A percentile compares a stretch with the other conserved stretches of the same genome.
Conservation (phyloP, 805 yeast genomes). For the Starmerella etchellsii region DNA sequence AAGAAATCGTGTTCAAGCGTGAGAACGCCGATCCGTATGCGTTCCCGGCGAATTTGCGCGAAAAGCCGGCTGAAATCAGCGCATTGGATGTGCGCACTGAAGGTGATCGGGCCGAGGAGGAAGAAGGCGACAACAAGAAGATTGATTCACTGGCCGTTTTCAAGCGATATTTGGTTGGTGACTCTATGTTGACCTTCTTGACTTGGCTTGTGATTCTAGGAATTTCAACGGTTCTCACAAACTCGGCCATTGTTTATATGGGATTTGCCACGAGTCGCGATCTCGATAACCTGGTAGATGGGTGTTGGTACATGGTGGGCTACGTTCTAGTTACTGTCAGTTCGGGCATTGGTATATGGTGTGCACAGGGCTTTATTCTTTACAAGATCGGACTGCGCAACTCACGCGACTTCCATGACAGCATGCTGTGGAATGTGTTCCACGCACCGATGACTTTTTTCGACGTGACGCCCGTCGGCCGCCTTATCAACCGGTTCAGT, state of each 20-base stretch:
- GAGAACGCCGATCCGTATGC: conserved; percentile 6
- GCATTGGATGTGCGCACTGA: conserved; percentile 10
- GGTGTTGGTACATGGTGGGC: conserved; percentile 47
- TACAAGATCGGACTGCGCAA: conserved; percentile 33
- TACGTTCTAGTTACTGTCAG: conserved; percentile 39
- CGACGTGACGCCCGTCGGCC: conserved; percentile 71
- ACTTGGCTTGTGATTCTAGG: conserved; percentile 28
- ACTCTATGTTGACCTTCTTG: not conserved
- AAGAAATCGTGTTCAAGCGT: conserved; percentile 44
- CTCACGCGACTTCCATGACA: conserved; percentile 35
- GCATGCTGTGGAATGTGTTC: conserved; percentile 42
- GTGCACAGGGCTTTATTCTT: conserved; percentile 37
- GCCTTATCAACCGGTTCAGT: conserved; percentile 65
- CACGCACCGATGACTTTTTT: conserved; percentile 65
- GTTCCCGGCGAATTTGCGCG: conserved; percentile 8
- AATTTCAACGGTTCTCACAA: conserved; percentile 22
- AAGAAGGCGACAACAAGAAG: conserved; percentile 8
- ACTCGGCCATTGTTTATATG: conserved; percentile 15
- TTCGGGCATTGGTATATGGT: conserved; percentile 20
- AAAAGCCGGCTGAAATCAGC: conserved; percentile 6
- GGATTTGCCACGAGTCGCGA: conserved; percentile 17
- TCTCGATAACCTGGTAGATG: conserved; percentile 13
- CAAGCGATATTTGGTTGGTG: conserved; percentile 17
- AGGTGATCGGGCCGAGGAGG: conserved; percentile 25
- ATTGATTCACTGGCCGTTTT: conserved; percentile 18